Base-by-base conservation (phyloP, 2,329 filamentous ascomycete species). In the Colletotrichum sp. region DNA sequence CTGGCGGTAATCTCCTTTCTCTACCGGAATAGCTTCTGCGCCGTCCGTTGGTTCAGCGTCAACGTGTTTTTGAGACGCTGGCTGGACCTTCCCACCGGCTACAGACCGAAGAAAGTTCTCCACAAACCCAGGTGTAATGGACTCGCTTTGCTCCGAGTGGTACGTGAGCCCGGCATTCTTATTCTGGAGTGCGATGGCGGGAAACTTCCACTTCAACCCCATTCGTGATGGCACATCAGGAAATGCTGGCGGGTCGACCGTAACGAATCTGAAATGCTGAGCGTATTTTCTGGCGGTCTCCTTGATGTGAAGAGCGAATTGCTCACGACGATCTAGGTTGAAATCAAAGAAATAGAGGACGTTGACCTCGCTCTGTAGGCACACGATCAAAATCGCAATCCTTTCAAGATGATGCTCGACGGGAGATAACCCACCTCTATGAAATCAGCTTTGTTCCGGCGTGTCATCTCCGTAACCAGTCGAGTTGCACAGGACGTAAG, bases 231-330 rank as follows among this genome's bases (percentile, higher is more conserved):
- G 79, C 78, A 89, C 86, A 34, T 89, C 86, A 8, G 82, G 84
- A 78, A 89, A 90, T 72, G 89, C 86, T 24, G 78, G 71, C 0
- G 83, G 83, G 75, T 90, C 86, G 3, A 89, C 85, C 3, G 86
- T 89, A 5, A 88, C 85, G 75, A 90, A 89, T 71, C 80, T 81
- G 15, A 90, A 81, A 68, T 87, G 89, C 10, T 88, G 88, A 63
- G 81, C 77, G 79, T 88, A 89, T 77, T 85, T 85, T 75, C 85
- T 86, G 2, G 89, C 73, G 3, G 89, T 79, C 6, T 84, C 83
- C 7, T 82, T 80, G 65, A 90, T 82, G 7, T 81, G 79, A 1
- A 79, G 62, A 6, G 83, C 79, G 78, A 86, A 89, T 2, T 72
- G 77, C 5, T 84, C 80, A 5, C 84, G 83, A 36, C 87, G 83